Evolutionary conservation across 164 flowering plant genomes (phyloP).

Genomic region (Magnolia officinalis): DNA sequence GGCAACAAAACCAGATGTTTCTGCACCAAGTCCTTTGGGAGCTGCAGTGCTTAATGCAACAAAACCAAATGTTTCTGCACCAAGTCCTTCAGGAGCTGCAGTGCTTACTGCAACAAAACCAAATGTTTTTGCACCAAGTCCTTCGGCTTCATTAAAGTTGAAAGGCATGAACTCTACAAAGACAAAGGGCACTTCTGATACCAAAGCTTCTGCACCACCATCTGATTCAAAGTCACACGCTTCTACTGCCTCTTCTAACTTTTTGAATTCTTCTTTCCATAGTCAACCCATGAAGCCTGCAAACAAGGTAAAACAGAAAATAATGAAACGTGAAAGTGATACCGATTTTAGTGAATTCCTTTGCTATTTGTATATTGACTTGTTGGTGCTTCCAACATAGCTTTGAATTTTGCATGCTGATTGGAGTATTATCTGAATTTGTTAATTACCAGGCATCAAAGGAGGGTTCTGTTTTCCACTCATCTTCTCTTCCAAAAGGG

Average conservation of each 20-base stretch:
- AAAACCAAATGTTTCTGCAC: neutral
- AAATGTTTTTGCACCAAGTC: neutral
- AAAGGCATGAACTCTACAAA: neutral
- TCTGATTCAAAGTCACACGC: neutral
- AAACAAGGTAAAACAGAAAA: neutral
- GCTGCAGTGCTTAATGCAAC: neutral
- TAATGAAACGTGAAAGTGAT: neutral
- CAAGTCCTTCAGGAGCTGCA: neutral
- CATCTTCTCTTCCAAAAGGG: constrained; percentile 23
- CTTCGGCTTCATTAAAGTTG: neutral
- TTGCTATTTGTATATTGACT: no score
- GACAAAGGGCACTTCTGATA: neutral
- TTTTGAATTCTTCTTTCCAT: neutral
- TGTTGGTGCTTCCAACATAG: no score
- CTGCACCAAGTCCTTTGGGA: neutral
- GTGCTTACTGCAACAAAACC: neutral
- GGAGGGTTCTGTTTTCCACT: neutral
- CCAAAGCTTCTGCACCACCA: neutral
- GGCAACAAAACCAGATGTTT: neutral
- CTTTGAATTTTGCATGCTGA: neutral
- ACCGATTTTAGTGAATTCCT: neutral
- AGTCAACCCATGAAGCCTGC: neutral
- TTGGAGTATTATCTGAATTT: neutral
- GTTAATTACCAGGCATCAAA: neutral
- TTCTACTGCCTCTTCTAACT: neutral